These are phyloP conservation scores for Rhodotorula babjevae DNA, from an alignment of 768 basidiomycete species.

Conservation along the genomic window DNA sequence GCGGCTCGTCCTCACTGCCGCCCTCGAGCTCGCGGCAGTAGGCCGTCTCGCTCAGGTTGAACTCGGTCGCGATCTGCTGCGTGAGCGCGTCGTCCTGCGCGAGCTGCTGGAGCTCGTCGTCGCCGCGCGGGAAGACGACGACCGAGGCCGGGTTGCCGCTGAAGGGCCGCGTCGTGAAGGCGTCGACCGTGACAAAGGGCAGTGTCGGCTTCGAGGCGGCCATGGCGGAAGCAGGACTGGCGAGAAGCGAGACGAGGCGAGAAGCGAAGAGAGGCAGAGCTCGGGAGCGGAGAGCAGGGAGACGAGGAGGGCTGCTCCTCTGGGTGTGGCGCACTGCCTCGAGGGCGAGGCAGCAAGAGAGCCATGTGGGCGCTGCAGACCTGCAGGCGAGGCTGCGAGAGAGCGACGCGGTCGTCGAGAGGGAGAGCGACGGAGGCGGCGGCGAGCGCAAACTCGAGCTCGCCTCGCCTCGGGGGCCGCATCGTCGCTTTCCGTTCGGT, in stretches of 20 bases:
- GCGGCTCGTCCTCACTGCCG: constrained; percentile 1
- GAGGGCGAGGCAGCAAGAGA: too few species aligned
- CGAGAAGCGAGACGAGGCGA: too few species aligned
- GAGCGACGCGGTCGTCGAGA: too few species aligned
- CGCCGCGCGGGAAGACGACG: constrained; percentile 38
- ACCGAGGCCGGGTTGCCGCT: constrained; percentile 48
- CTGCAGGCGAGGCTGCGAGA: too few species aligned
- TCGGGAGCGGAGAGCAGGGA: too few species aligned
- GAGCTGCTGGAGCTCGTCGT: constrained; percentile 14
- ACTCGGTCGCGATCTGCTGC: constrained; percentile 39
- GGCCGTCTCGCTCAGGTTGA: constrained; percentile 44
- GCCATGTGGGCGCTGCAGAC: too few species aligned
- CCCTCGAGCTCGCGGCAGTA: constrained; percentile 27
- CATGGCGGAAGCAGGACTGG: neutral
- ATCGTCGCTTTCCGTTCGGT: neutral
- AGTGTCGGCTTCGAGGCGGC: neutral
- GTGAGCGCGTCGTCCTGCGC: constrained; percentile 5
- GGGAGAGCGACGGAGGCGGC: too few species aligned
- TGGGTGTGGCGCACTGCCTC: too few species aligned
- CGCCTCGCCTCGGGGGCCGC: too few species aligned
- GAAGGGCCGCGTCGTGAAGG: constrained; percentile 45
- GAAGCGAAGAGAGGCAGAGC: too few species aligned
- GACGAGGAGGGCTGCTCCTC: too few species aligned
- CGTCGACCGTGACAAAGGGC: constrained; percentile 43
- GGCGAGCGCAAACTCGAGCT: too few species aligned